phyloP scores from a whole-genome alignment of 2,329 filamentous ascomycete species.

The Cadophora gregata region DNA sequence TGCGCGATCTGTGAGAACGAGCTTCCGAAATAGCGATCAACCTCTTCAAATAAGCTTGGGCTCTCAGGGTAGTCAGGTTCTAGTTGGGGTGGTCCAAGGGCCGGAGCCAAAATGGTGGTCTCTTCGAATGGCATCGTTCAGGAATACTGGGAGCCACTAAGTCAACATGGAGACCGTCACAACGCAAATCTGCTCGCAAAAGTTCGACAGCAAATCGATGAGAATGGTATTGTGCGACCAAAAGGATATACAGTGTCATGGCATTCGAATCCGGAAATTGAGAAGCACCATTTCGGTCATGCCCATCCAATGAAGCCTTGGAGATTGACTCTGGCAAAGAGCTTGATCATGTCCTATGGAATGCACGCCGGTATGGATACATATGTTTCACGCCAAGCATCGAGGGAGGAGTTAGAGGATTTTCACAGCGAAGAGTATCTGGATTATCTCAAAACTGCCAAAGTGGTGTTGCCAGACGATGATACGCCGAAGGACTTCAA shows the following conservation, averaged over 20 bases:
- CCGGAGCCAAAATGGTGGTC: constrained; percentile 37
- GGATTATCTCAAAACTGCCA: constrained; percentile 79
- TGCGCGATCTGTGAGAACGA: background rate
- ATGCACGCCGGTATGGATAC: constrained; percentile 98
- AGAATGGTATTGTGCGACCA: constrained; percentile 77
- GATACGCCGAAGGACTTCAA: constrained; percentile 74
- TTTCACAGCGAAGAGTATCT: constrained; percentile 93
- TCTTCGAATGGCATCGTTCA: constrained; percentile 41
- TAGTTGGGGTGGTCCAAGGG: background rate
- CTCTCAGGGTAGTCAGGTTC: background rate
- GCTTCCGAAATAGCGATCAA: background rate
- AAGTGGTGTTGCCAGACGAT: constrained; percentile 70
- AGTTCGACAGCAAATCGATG: constrained; percentile 45
- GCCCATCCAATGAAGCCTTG: constrained; percentile 99
- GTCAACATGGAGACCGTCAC: constrained; percentile 39
- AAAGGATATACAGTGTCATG: constrained; percentile 92
- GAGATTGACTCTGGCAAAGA: constrained; percentile 94
- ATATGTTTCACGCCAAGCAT: constrained; percentile 83
- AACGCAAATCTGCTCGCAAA: constrained; percentile 38
- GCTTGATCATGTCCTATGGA: constrained; percentile 91
- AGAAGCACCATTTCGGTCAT: constrained; percentile 95
- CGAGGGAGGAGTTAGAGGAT: constrained; percentile 82
- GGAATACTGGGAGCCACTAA: constrained; percentile 42
- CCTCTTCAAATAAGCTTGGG: background rate
- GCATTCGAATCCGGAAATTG: constrained; percentile 93